Evolutionary conservation across 2,329 filamentous ascomycete species (phyloP).

Genomic region (Madurella mycetomatis): DNA sequence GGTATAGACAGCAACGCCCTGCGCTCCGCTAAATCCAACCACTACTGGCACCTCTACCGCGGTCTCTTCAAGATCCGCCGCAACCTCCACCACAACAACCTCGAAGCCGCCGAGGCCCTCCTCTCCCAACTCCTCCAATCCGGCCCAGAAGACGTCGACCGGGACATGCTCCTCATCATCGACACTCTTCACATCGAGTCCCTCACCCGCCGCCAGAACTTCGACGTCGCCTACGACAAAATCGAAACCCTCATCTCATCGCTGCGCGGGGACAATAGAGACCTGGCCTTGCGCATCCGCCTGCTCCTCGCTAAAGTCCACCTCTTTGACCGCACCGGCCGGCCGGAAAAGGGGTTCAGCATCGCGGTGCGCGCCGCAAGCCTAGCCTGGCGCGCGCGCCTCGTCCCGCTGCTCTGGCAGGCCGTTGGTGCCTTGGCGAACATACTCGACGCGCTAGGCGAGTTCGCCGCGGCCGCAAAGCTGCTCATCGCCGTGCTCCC

Average conservation of each 20-base stretch:
- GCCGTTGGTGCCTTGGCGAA: constrained; percentile 62
- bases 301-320: constrained; percentile 69
- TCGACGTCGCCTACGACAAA: constrained; percentile 45
- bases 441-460: constrained; percentile 64
- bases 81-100: constrained; percentile 54
- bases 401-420: constrained; percentile 69
- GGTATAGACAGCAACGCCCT: constrained; percentile 38
- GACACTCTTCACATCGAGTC: constrained; percentile 51
- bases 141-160: constrained; percentile 35
- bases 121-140: constrained; percentile 51
- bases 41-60: constrained; percentile 65
- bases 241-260: constrained; percentile 42
- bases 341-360: constrained; percentile 71
- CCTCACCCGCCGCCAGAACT: constrained; percentile 44
- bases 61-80: constrained; percentile 62
- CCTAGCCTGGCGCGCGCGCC: constrained; percentile 64
- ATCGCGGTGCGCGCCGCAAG: constrained; percentile 70
- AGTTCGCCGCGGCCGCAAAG: constrained; percentile 62
- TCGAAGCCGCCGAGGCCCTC: constrained; percentile 47
- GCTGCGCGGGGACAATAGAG: constrained; percentile 43
- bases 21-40: constrained; percentile 71
- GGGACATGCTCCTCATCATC: constrained; percentile 48
- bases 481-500: constrained; percentile 69
- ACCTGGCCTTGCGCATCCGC: constrained; percentile 62
- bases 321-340: constrained; percentile 63